Evolutionary conservation across 2,329 filamentous ascomycete genomes (phyloP).

Genomic region (Neospermospora avenae): DNA sequence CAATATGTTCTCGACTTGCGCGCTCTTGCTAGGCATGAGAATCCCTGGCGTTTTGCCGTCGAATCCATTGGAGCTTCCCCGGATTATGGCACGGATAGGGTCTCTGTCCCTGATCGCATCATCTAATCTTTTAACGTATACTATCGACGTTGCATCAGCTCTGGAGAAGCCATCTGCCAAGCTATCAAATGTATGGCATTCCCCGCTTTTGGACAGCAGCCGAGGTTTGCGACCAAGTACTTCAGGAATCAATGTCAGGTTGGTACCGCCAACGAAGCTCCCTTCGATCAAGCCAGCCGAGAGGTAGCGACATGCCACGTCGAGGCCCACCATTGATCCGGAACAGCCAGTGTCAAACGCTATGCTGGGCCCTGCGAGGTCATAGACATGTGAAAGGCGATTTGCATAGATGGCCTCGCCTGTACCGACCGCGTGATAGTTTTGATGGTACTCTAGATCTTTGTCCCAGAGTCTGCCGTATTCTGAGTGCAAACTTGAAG

Average conservation of each 20-base stretch:
- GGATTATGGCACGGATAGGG: constrained; percentile 42
- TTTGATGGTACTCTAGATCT: too few relatives aligned
- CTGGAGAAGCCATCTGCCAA: constrained; percentile 60
- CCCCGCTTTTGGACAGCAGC: not conserved
- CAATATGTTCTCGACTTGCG: constrained; percentile 36
- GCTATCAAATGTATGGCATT: constrained; percentile 53
- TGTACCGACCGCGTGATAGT: not conserved
- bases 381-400: not conserved
- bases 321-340: too few relatives aligned
- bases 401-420: constrained; percentile 35
- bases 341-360: constrained; percentile 7
- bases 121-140: constrained; percentile 55
- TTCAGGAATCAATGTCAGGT: too few relatives aligned
- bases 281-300: too few relatives aligned
- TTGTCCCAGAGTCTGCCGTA: not conserved
- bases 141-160: constrained; percentile 56
- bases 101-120: constrained; percentile 42
- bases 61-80: constrained; percentile 39
- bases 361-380: not conserved
- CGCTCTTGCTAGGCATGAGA: constrained; percentile 41
- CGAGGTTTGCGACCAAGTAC: too few relatives aligned
- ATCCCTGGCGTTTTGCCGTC: constrained; percentile 44
- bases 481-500: not conserved
- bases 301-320: too few relatives aligned
- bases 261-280: too few relatives aligned